phyloP scores from a whole-genome alignment of 176 grass and related monocot genomes.

The Raddia distichophylla region DNA sequence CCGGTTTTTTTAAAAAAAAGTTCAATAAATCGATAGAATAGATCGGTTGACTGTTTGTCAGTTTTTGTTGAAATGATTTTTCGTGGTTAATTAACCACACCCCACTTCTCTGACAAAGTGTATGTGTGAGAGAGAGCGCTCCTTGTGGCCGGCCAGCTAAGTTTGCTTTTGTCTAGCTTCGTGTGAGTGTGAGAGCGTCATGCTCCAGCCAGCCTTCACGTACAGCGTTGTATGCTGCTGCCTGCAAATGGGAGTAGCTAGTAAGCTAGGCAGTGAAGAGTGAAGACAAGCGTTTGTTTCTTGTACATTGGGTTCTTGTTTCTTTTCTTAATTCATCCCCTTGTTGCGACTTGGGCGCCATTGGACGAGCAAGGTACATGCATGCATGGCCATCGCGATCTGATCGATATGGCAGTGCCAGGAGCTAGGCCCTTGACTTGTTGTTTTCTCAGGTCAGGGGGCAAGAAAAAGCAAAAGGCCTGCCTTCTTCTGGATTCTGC shows the following conservation, averaged over 20 bases:
- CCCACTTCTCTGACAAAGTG: too few species aligned
- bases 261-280: neutral
- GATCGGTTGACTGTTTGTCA: too few species aligned
- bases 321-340: neutral
- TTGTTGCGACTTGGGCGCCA: neutral
- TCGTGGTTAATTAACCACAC: too few species aligned
- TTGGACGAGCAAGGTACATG: too few species aligned
- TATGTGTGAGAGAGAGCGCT: too few species aligned
- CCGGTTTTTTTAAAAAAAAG: too few species aligned
- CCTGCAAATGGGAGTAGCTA: neutral
- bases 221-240: neutral
- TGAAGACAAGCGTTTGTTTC: neutral
- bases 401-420: too few species aligned
- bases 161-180: constrained; percentile 26
- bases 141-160: constrained; percentile 17
- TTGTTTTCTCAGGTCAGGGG: constrained; percentile 29
- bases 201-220: constrained; percentile 20
- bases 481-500: constrained; percentile 44
- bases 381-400: too few species aligned
- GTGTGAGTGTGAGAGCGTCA: constrained; percentile 10
- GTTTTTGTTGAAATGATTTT: too few species aligned
- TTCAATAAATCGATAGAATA: too few species aligned
- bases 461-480: constrained; percentile 47
- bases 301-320: neutral
- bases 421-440: neutral